phyloP scores from a whole-genome alignment of 2,329 filamentous ascomycete species.

The Fusarium vanettenii region DNA sequence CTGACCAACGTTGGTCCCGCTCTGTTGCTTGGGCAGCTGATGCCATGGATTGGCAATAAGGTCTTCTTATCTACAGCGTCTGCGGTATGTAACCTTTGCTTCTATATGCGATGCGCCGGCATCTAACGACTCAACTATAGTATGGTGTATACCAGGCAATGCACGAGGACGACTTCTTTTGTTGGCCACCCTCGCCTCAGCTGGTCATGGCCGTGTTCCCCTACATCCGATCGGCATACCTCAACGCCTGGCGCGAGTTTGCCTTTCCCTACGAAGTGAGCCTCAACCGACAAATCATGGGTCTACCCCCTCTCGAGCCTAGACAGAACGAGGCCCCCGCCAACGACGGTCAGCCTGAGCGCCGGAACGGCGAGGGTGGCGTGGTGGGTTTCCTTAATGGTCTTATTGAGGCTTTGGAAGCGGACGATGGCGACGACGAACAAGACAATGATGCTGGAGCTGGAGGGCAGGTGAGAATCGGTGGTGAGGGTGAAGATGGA shows the following conservation, averaged over 20 bases:
- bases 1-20: conserved; percentile 60
- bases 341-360: conserved; percentile 32
- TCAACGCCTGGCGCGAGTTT: conserved; percentile 58
- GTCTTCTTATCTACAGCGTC: conserved; percentile 56
- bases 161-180: conserved; percentile 57
- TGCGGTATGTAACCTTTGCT: conserved; percentile 48
- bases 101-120: background rate
- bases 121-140: conserved; percentile 46
- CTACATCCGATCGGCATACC: conserved; percentile 58
- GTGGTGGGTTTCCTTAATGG: conserved; percentile 51
- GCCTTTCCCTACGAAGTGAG: conserved; percentile 60
- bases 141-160: conserved; percentile 60
- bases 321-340: conserved; percentile 28
- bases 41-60: conserved; percentile 57
- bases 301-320: conserved; percentile 49
- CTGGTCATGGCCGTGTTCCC: conserved; percentile 64
- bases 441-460: conserved; percentile 27
- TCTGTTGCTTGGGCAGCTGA: conserved; percentile 56
- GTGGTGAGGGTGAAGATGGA: conserved; percentile 40
- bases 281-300: conserved; percentile 60
- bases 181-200: conserved; percentile 66
- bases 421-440: conserved; percentile 47
- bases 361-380: conserved; percentile 45
- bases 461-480: conserved; percentile 28
- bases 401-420: conserved; percentile 51